Evolutionary conservation across 2,329 filamentous ascomycete species (phyloP), one percentile per base, ranked within the genome.

Genomic region (Colletotrichum aenigma): DNA sequence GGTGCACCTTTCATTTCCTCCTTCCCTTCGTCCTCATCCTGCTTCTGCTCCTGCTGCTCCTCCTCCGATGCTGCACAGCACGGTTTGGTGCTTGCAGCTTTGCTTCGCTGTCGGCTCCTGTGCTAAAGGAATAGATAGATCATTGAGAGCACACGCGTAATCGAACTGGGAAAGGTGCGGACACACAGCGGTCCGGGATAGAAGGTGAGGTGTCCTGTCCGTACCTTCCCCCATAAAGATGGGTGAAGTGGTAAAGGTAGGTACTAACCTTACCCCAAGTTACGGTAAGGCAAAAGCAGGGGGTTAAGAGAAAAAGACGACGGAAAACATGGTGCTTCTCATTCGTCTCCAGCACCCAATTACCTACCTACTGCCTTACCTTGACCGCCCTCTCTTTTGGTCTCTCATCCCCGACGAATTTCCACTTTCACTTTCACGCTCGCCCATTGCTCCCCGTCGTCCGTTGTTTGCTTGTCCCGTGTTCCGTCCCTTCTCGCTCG

Each of bases 401-500:
- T 61, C 30, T 34, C 55, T 69, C 55, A 69, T 69, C 55, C 66
- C 66, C 66, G 66, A 61, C 66, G 36, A 69, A 48, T 61, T 69
- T 32, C 66, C 55, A 61, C 66, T 69, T 48, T 69, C 66, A 43
- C 55, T 69, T 43, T 43, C 24, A 38, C 55, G 32, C 55, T 61
- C 24, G 55, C 52, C 24, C 66, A 38, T 21, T 55, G 24, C 21
- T 69, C 32, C 66, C 66, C 34, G 28, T 61, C 58, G 58, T 61
- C 30, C 43, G 43, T 52, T 52, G 43, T 52, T 12, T 21, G n/a
- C 43, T 52, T 52, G 43, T 52, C 43, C 43, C 34, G 21, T 58
- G 38, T 73, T 43, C 70, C 70, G 56, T 69, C 70, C 65, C 56
- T 32, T 62, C 65, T 61, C 65, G 36, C 70, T 67, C 36, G n/a